Evolutionary conservation across 2,329 filamentous ascomycete species (phyloP), one percentile per base, ranked within the genome.

Genomic region (Aureobasidium sp.): DNA sequence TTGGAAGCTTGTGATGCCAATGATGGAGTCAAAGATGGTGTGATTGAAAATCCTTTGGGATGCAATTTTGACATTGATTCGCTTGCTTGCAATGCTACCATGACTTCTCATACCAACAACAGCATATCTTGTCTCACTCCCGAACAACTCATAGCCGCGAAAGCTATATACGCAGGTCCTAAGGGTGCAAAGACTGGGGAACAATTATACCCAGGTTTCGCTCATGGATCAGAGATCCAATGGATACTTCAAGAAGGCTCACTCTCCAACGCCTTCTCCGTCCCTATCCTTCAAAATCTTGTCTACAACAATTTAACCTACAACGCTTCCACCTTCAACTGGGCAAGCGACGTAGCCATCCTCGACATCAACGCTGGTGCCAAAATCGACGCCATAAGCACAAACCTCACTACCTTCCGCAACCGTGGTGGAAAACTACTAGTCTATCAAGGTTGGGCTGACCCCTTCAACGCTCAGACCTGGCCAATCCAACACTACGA

Each of bases 21-120:
- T 9, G 85, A 87, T 69, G 82, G 82, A 20, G 79, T 80, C 20
- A 71, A 74, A 11, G 85, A 87, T 70, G 81, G 82, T 11, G 80
- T 85, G 53, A 72, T 85, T 31, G 82, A 84, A 68, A 79, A 82
- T 67, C 79, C 83, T 4, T 74, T 74, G 13, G 72, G 78, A 18
- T 85, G 83, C 73, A 68, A 77, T 13, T 80, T 79, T 67, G 71
- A 78, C 56, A 71, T 80, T 38, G 61, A 70, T 1, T 69, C 71
- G 6, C 67, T 80, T 5, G 70, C 70, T 13, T 81, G 79, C 68
- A 67, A 67, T 23, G 18, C 7, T 3, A 58, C 31, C 6, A 63
- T 33, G 10, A 64, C 63, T 1, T 68, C 71, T n/a, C 65, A 55
- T 2, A 68, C 68, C 5, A 58, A 66, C 2, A 25, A n/a, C 29